Conservation (phyloP, 2,329 filamentous ascomycete genomes). For the Lachnellula hyalina region DNA sequence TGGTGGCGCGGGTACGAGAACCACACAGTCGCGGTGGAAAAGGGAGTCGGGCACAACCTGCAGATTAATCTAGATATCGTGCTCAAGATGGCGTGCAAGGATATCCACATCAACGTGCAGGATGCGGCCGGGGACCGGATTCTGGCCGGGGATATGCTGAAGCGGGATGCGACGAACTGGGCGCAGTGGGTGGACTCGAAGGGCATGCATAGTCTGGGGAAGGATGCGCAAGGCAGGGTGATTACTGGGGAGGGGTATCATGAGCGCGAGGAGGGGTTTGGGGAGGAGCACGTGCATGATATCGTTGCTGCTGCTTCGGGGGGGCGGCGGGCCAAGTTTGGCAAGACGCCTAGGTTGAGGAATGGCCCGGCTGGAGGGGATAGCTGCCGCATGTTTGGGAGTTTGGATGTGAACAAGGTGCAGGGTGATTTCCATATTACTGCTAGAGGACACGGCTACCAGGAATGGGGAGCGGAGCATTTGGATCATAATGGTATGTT, state of each 20-base stretch:
- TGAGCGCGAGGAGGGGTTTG: constrained; percentile 60
- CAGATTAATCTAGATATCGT: constrained; percentile 97
- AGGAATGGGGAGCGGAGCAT: constrained; percentile 65
- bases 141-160: constrained; percentile 68
- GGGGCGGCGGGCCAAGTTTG: constrained; percentile 58
- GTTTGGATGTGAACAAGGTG: constrained; percentile 88
- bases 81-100: constrained; percentile 77
- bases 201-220: constrained; percentile 57
- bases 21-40: constrained; percentile 91
- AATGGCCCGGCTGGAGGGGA: constrained; percentile 42
- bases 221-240: constrained; percentile 49
- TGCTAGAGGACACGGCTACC: constrained; percentile 90
- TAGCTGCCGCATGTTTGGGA: constrained; percentile 85
- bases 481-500: constrained; percentile 72
- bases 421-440: constrained; percentile 99
- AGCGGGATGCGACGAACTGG: constrained; percentile 76
- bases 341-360: constrained; percentile 66
- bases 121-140: constrained; percentile 92
- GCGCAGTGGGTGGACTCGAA: constrained; percentile 69
- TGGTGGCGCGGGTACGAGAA: constrained; percentile 84
- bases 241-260: constrained; percentile 55
- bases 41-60: constrained; percentile 77
- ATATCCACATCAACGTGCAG: constrained; percentile 95
- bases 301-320: constrained; percentile 69
- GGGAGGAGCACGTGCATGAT: constrained; percentile 84